Percentiles rank a stretch among this genome's conserved stretches.
Evolutionary conservation across 768 basidiomycete genomes (phyloP).

Genomic region (Hemileccinum impolitum): DNA sequence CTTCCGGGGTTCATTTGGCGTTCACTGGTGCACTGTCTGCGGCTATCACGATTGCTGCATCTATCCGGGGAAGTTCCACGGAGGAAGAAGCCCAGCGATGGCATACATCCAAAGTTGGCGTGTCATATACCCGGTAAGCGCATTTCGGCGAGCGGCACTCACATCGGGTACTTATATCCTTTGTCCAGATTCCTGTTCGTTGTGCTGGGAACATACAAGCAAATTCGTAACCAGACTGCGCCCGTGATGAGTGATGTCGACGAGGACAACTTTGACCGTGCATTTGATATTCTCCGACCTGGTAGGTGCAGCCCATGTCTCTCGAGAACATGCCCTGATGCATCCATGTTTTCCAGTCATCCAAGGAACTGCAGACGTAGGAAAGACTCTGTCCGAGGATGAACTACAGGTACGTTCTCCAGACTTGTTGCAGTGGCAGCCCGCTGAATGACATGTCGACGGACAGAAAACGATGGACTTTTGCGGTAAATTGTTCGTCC

Average conservation of each 20-base stretch:
- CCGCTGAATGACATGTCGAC: too few relatives aligned
- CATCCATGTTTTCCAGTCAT: background rate
- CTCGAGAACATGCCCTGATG: background rate
- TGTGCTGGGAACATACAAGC: conserved; percentile 10
- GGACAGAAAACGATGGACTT: background rate
- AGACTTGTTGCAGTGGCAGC: too few relatives aligned
- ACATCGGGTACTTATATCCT: background rate
- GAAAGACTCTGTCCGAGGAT: background rate
- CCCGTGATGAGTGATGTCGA: conserved; percentile 11
- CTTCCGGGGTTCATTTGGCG: background rate
- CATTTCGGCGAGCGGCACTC: background rate
- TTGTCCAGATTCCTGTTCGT: conserved; percentile 2
- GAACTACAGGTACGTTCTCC: background rate
- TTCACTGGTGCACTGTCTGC: background rate
- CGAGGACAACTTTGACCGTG: conserved; percentile 10
- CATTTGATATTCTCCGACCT: background rate
- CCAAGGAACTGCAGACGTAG: background rate
- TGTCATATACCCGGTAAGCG: conserved; percentile 6
- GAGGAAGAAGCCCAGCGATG: conserved; percentile 6
- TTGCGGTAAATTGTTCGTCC: background rate
- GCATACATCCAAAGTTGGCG: conserved; percentile 11
- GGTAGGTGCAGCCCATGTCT: background rate
- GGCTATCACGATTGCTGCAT: background rate
- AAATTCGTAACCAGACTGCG: conserved; percentile 9
- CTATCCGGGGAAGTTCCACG: background rate